Base-by-base conservation (phyloP, 2,329 filamentous ascomycete genomes). In the Penicillium sp. region DNA sequence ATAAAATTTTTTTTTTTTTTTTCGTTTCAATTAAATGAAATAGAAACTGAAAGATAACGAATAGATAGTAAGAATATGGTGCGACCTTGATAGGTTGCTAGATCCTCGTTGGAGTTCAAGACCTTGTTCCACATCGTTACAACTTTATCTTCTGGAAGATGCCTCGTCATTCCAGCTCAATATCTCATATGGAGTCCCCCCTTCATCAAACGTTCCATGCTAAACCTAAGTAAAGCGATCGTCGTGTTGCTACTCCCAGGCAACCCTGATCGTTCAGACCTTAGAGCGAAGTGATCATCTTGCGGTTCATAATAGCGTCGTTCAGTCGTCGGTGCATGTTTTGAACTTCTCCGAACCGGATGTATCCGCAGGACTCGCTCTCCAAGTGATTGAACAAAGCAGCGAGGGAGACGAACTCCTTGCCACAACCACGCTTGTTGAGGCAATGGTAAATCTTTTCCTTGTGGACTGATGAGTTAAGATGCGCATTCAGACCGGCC, bases 401-500 rank as follows among this genome's bases (percentile, higher is more conserved):
- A 16, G 73, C 77, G 31, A 79, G 55, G 0, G 71, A 64, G 8
- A 59, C 49, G 55, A 79, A 79, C 45, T 78, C 56, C 57, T 69
- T 71, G 1, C 44, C 53, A 51, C 76, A 79, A 2, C 26, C 31
- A n/a, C 44, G 48, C 9, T n/a, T 45, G 38, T 77, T 77, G 2
- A 73, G 76, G 54, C 76, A 79, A 62, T 74, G 71, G 58, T 81
- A 78, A 1, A 79, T 63, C 24, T 72, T 73, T 58, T 77, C 76
- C 71, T 32, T 14, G n/a, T 46, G 50, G 8, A 24, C 69, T 0
- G 80, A 73, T 0, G 84, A 86, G 40, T 76, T 78, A 1, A 87
- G 66, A 60, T 88, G 84, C 53, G 77, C 71, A 45, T 82, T 81
- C 2, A 87, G 73, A 0, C 63, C 61, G 0, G 40, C 11, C 0